A percentile compares a stretch with the other conserved stretches of the same genome.
These are phyloP conservation scores for Chrysophaeum taylorii DNA, from an alignment of 352 stramenopile genomes.

Conservation along the genomic window DNA sequence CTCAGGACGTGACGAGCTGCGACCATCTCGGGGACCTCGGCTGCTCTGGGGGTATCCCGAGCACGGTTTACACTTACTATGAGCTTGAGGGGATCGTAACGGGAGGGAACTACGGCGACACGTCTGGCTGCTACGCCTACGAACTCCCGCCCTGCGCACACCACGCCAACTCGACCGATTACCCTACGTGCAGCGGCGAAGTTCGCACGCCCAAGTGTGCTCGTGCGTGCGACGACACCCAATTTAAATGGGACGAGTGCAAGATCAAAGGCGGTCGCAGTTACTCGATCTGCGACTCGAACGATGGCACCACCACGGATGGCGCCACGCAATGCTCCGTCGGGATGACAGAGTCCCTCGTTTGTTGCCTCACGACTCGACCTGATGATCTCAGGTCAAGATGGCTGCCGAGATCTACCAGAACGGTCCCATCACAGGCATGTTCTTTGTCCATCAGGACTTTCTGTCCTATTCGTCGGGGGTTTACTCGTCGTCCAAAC, in stretches of 20 bases:
- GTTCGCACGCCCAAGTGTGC: slow-evolving; percentile 28
- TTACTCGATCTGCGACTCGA: slow-evolving; percentile 15
- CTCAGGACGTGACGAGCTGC: slow-evolving; percentile 29
- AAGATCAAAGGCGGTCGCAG: slow-evolving; percentile 21
- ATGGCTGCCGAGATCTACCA: slow-evolving; percentile 22
- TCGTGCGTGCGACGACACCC: slow-evolving; percentile 15
- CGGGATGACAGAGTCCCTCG: too few species aligned
- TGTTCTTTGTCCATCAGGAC: slow-evolving; percentile 30
- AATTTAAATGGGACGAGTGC: slow-evolving; percentile 17
- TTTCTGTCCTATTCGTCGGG: slow-evolving; percentile 28
- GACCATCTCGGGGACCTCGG: slow-evolving; percentile 28
- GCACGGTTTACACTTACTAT: slow-evolving; percentile 28
- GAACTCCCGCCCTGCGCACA: slow-evolving; percentile 31
- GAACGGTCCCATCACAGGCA: slow-evolving; percentile 17
- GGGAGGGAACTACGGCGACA: slow-evolving; percentile 30
- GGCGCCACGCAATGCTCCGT: too few species aligned
- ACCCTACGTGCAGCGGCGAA: slow-evolving; percentile 25
- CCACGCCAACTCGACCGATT: slow-evolving; percentile 19
- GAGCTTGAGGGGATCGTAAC: slow-evolving; percentile 26
- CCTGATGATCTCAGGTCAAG: too few species aligned
- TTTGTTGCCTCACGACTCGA: too few species aligned
- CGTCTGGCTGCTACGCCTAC: slow-evolving; percentile 30
- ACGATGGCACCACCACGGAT: not conserved
- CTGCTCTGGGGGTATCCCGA: slow-evolving; percentile 33
- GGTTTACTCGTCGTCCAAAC: not conserved